phyloP scores from a whole-genome alignment of 805 yeast genomes.

The Sugiyamaella smithiae region DNA sequence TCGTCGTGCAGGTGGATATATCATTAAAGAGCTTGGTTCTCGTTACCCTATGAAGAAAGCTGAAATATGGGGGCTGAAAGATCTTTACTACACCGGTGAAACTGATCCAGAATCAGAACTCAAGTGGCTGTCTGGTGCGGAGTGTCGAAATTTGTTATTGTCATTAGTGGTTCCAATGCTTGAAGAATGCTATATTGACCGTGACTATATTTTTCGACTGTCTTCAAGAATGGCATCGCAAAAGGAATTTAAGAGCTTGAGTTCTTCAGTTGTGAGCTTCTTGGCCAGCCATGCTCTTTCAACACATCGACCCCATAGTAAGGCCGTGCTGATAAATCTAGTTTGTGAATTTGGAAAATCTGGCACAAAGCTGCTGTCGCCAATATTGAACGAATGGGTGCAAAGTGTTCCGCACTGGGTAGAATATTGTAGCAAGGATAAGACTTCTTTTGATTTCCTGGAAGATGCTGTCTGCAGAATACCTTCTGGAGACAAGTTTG shows the following conservation, averaged over 20 bases:
- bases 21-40: conserved; percentile 24
- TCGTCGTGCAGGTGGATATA: conserved; percentile 30
- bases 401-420: conserved; percentile 47
- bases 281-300: conserved; percentile 64
- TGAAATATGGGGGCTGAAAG: conserved; percentile 34
- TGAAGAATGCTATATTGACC: conserved; percentile 50
- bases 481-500: conserved; percentile 59
- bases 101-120: conserved; percentile 45
- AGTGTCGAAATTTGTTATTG: conserved; percentile 48
- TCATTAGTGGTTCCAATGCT: conserved; percentile 37
- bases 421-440: conserved; percentile 44
- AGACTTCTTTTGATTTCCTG: conserved; percentile 50
- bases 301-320: conserved; percentile 53
- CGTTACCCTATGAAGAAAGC: conserved; percentile 24
- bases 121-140: conserved; percentile 58
- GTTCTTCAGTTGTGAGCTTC: conserved; percentile 46
- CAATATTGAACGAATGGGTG: conserved; percentile 46
- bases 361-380: conserved; percentile 41
- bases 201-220: conserved; percentile 40
- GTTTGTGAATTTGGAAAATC: conserved; percentile 44
- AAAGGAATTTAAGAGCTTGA: conserved; percentile 18
- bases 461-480: conserved; percentile 60
- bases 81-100: conserved; percentile 59
- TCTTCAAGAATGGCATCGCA: conserved; percentile 4
- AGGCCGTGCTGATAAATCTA: conserved; percentile 40